Base-by-base conservation (phyloP, 306 rosid species). In the Sicyos baderoa region DNA sequence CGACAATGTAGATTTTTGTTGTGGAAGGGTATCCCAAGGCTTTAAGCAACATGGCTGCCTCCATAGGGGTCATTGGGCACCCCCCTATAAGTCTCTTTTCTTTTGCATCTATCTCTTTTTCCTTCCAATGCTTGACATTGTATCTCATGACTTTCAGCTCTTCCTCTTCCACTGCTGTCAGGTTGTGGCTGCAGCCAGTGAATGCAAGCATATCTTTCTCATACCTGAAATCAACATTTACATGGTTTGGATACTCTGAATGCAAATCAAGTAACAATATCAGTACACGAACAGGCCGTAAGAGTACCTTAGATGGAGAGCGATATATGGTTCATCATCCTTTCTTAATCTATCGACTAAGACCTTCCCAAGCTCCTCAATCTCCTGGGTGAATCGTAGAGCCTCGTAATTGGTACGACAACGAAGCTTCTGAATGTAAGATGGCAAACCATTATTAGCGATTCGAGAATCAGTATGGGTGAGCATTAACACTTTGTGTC, bases 201-300 rank as follows among this genome's bases (percentile, higher is more conserved):
- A 94, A 94, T 35, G 99, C 91, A 57, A 94, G 87, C 99, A 94
- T 94, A 83, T 94, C 99, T 75, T 94, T 94, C 87, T 94, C 99
- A 71, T 94, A 94, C 82, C 98, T 92, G 77, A 74, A 74, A 40
- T 27, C 77, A 71, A 53, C 9, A 68, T 53, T 13, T 2, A 13
- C 63, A 75, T 63, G 22, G 70, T 58, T 56, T 40, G 49, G 54
- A 37, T 71, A 5, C 54, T 71, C 40, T 19, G 4, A 18, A 11
- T 6, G 25, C 23, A 50, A 18, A 40, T 17, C 42, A 44, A 27
- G 44, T 6, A 18, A 3, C 32, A 29, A 35, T 37, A 27, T 42
- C 60, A 63, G 52, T 63, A 11, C 49, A 18, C 42, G 52, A 63
- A 61, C 15, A 27, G 35, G 37, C 11, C 15, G 11, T 45, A 54